Evolutionary conservation across 108 stramenopile genomes (phyloP).

Genomic region (Aurantiochytrium sp.): DNA sequence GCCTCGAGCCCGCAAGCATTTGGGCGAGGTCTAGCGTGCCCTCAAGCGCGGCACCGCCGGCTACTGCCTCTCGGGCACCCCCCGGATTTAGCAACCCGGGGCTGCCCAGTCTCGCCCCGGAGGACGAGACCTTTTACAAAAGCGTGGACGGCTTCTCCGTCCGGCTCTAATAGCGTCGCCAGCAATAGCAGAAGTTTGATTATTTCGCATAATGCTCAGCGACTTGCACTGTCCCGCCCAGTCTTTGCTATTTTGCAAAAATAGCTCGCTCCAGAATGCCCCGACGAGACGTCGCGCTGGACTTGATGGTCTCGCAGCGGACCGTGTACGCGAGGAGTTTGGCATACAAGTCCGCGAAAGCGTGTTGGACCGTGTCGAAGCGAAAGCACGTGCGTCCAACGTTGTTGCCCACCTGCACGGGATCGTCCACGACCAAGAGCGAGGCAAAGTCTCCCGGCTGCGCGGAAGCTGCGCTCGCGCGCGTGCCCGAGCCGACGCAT

Average conservation of each 20-base stretch:
- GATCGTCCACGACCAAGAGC: neutral
- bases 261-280: neutral
- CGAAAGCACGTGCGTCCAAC: constrained; percentile 11
- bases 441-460: neutral
- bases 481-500: neutral
- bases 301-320: neutral
- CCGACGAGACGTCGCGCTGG: neutral
- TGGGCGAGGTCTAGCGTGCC: too few relatives aligned
- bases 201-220: too few relatives aligned
- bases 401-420: neutral
- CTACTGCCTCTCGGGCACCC: neutral
- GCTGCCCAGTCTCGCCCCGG: neutral
- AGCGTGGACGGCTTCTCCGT: neutral
- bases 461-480: neutral
- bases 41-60: too few relatives aligned
- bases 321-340: neutral
- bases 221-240: too few relatives aligned
- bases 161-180: neutral
- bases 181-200: neutral
- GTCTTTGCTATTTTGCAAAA: neutral
- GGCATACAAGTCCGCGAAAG: neutral
- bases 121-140: neutral
- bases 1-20: neutral
- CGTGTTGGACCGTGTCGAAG: neutral
- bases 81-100: neutral